Evolutionary conservation across 208 protist genomes (phyloP).

Genomic region (Lotmaria passim): DNA sequence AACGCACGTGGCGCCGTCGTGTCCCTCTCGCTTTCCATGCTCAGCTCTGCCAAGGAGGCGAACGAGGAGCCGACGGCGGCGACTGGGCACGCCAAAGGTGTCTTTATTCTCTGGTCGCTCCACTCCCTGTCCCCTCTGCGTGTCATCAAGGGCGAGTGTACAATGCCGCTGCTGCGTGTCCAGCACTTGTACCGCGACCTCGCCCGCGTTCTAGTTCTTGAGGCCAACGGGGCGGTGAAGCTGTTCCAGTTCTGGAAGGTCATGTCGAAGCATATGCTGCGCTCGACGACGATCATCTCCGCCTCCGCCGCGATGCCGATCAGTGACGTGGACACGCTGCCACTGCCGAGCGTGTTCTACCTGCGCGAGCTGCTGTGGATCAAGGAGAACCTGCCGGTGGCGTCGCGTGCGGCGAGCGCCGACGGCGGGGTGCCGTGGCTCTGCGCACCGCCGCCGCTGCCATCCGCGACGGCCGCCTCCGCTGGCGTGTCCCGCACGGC

Average conservation of each 20-base stretch:
- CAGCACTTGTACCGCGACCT: slow-evolving; percentile 47
- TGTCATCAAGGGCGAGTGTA: slow-evolving; percentile 57
- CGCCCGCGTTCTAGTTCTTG: slow-evolving; percentile 44
- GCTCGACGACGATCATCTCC: slow-evolving; percentile 41
- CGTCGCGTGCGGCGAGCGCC: not conserved
- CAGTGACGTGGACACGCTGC: slow-evolving; percentile 47
- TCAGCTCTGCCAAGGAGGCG: not conserved
- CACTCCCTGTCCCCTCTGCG: slow-evolving; percentile 46
- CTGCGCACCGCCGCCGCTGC: slow-evolving; percentile 17
- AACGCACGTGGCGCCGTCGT: slow-evolving; percentile 46
- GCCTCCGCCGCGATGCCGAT: slow-evolving; percentile 26
- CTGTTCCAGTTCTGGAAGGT: slow-evolving; percentile 60
- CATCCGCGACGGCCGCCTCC: slow-evolving; percentile 4
- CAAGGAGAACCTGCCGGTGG: slow-evolving; percentile 13
- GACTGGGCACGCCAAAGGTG: slow-evolving; percentile 53
- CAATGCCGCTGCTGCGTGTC: slow-evolving; percentile 39
- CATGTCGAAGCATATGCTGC: slow-evolving; percentile 50
- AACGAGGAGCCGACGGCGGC: slow-evolving; percentile 36
- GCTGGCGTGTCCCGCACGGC: slow-evolving; percentile 22
- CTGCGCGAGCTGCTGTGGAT: slow-evolving; percentile 13
- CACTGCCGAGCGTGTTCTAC: slow-evolving; percentile 34
- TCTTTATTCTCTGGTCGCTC: slow-evolving; percentile 56
- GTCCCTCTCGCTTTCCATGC: slow-evolving; percentile 44
- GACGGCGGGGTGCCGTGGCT: slow-evolving; percentile 25
- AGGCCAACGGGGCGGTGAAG: slow-evolving; percentile 43